A percentile compares a stretch with the other conserved stretches of the same genome.
Evolutionary conservation across 306 rosid genomes (phyloP).

Genomic region (Geum urbanum): DNA sequence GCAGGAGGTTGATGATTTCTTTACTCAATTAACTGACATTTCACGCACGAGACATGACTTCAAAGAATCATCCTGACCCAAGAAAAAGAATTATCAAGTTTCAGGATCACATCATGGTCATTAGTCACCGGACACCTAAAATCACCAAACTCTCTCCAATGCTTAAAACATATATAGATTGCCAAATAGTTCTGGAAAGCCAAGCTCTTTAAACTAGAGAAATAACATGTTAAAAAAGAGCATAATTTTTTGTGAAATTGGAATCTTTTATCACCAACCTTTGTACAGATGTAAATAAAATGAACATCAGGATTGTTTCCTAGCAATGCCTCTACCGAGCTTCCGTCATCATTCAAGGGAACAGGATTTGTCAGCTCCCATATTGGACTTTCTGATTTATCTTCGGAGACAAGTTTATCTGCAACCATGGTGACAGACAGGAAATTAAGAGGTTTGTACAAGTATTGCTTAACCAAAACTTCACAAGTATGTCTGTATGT

Average conservation of each 20-base stretch:
- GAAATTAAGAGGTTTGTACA: neutral
- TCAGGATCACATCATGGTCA: neutral
- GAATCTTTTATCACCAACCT: constrained; percentile 39
- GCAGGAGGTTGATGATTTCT: constrained; percentile 5
- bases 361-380: constrained; percentile 78
- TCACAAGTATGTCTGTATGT: too few species aligned
- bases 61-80: constrained; percentile 11
- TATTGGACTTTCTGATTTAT: constrained; percentile 35
- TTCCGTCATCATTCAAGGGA: constrained; percentile 58
- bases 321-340: constrained; percentile 51
- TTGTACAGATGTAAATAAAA: constrained; percentile 65
- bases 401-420: constrained; percentile 63
- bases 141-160: neutral
- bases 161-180: neutral
- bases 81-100: neutral
- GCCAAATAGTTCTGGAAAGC: neutral
- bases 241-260: neutral
- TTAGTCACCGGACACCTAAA: neutral
- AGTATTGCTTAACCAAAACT: neutral
- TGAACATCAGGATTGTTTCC: constrained; percentile 73
- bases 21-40: constrained; percentile 10
- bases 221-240: neutral
- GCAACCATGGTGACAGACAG: constrained; percentile 18
- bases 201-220: neutral
- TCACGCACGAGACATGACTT: constrained; percentile 14